Evolutionary conservation across 2,329 filamentous ascomycete species (phyloP).

Genomic region (Torrubiellomyces zombiae): DNA sequence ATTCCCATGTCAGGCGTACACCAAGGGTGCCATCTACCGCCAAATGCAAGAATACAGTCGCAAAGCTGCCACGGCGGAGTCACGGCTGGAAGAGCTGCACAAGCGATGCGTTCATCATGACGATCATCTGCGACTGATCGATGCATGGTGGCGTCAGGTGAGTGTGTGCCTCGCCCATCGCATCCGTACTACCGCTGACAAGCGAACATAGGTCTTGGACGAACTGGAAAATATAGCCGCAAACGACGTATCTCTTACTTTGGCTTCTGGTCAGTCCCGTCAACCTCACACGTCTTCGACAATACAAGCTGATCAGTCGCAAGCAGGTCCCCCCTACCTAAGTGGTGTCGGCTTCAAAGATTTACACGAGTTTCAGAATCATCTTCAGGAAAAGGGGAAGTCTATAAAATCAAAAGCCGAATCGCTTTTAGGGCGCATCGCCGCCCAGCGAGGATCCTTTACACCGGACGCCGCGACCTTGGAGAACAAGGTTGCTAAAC

Average conservation of each 20-base stretch:
- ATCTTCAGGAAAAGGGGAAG: slow-evolving; percentile 60
- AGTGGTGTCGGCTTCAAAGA: slow-evolving; percentile 47
- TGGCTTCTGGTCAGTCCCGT: too few species aligned
- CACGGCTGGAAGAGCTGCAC: slow-evolving; percentile 62
- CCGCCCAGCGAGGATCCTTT: slow-evolving; percentile 32
- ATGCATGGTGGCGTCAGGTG: slow-evolving; percentile 91
- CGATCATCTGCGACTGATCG: slow-evolving; percentile 78
- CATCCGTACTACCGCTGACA: slow-evolving; percentile 5
- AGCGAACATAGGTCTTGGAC: slow-evolving; percentile 35
- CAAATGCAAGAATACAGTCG: slow-evolving; percentile 98
- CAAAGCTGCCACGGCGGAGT: slow-evolving; percentile 67
- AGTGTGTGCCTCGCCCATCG: slow-evolving; percentile 12
- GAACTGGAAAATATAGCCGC: slow-evolving; percentile 45
- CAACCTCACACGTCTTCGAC: too few species aligned
- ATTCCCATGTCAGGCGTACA: slow-evolving; percentile 17
- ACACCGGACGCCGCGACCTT: slow-evolving; percentile 55
- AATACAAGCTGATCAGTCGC: slow-evolving; percentile 6
- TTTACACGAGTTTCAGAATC: slow-evolving; percentile 58
- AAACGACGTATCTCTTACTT: too few species aligned
- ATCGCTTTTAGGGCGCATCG: slow-evolving; percentile 44
- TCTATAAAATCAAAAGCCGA: slow-evolving; percentile 62
- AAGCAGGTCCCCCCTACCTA: slow-evolving; percentile 34
- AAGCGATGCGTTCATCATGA: slow-evolving; percentile 72
- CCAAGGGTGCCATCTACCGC: slow-evolving; percentile 86
- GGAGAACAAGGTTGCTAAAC: slow-evolving; percentile 55